Conservation (phyloP, 164 flowering plant genomes). For the Warburgia ugandensis region DNA sequence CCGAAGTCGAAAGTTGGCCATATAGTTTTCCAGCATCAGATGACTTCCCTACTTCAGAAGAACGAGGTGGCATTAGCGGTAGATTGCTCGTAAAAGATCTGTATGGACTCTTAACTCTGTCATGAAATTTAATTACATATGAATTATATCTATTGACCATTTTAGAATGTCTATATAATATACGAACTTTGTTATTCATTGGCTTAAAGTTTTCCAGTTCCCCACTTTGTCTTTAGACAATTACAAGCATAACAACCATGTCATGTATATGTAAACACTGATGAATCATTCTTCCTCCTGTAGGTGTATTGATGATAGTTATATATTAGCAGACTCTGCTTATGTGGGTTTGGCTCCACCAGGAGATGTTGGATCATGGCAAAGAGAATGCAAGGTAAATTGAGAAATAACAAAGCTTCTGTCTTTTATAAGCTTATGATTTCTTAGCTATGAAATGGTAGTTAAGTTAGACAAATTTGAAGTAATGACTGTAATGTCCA, state of each 20-base stretch:
- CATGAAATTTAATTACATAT: too few species aligned
- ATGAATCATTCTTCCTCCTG: background rate
- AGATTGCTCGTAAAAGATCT: conserved; percentile 53
- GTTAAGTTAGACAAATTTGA: background rate
- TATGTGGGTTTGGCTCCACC: conserved; percentile 77
- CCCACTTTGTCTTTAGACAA: background rate
- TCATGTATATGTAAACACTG: background rate
- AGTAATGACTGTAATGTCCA: background rate
- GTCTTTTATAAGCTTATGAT: background rate
- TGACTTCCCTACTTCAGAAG: conserved; percentile 45
- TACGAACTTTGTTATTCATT: background rate
- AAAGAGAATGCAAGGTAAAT: conserved; percentile 70
- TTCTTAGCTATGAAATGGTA: background rate
- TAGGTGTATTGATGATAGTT: conserved; percentile 35
- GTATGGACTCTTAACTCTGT: too few species aligned
- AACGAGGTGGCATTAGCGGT: conserved; percentile 61
- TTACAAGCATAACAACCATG: background rate
- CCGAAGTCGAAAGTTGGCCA: conserved; percentile 76
- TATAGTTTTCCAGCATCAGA: conserved; percentile 60
- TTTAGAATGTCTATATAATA: background rate
- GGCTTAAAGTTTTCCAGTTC: background rate
- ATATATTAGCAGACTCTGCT: conserved; percentile 40
- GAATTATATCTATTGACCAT: too few species aligned
- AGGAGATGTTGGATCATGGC: conserved; percentile 80
- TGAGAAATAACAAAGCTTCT: too few species aligned